phyloP scores from a whole-genome alignment of 257 asterid genomes.

The Forsythia viridissima region DNA sequence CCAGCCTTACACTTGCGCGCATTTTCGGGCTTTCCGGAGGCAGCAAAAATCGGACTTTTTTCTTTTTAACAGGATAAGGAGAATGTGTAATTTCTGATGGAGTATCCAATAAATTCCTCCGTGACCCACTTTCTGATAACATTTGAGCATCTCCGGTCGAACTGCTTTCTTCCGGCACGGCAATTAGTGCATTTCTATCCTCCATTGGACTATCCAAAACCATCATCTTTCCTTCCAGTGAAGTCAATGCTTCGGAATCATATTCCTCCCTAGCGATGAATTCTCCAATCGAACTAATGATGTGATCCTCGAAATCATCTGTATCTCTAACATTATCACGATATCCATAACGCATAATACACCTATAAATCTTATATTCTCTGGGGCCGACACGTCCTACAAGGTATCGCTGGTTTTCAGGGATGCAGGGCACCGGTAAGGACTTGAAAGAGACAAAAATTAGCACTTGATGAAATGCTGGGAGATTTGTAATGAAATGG shows the following conservation, averaged over 20 bases:
- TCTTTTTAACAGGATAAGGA: slow-evolving; percentile 27
- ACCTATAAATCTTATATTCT: slow-evolving; percentile 71
- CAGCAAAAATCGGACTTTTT: slow-evolving; percentile 61
- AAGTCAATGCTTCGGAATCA: slow-evolving; percentile 46
- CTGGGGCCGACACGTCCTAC: slow-evolving; percentile 81
- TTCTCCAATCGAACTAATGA: slow-evolving; percentile 78
- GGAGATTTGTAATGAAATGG: slow-evolving; percentile 83
- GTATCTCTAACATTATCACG: slow-evolving; percentile 66
- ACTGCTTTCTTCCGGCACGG: slow-evolving; percentile 34
- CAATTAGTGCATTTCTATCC: slow-evolving; percentile 53
- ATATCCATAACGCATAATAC: slow-evolving; percentile 80
- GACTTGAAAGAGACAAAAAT: slow-evolving; percentile 83
- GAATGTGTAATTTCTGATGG: slow-evolving; percentile 30
- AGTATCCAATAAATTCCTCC: slow-evolving; percentile 28
- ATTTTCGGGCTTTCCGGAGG: slow-evolving; percentile 66
- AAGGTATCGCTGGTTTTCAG: slow-evolving; percentile 57
- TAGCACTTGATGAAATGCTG: slow-evolving; percentile 83
- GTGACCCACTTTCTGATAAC: slow-evolving; percentile 25
- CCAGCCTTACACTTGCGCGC: slow-evolving; percentile 52
- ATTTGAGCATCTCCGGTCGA: slow-evolving; percentile 10
- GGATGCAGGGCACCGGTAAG: slow-evolving; percentile 65
- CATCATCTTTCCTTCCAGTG: slow-evolving; percentile 72
- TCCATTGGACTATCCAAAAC: slow-evolving; percentile 53
- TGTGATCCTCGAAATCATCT: slow-evolving; percentile 75
- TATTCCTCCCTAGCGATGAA: slow-evolving; percentile 62